Evolutionary conservation across 257 asterid genomes (phyloP).

Genomic region (Fraxinus cuspidata): DNA sequence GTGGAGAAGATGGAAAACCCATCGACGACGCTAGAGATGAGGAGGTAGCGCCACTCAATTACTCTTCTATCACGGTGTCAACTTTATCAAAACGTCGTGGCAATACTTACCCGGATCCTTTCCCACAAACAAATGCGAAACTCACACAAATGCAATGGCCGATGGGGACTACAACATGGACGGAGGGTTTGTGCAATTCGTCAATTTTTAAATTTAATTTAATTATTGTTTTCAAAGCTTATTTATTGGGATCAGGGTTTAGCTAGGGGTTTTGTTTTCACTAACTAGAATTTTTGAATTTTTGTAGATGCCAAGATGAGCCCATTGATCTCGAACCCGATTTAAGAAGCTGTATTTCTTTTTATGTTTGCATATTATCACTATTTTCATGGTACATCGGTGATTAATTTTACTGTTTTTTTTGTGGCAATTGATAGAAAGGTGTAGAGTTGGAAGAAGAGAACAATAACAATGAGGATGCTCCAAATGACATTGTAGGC

Average conservation of each 20-base stretch:
- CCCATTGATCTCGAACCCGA: slow-evolving; percentile 81
- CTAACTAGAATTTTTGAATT: background rate
- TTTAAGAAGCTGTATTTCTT: slow-evolving; percentile 35
- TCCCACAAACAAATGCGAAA: no score
- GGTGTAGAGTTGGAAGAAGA: slow-evolving; percentile 85
- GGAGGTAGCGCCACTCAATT: no score
- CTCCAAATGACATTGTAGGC: slow-evolving; percentile 54
- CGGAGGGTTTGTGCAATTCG: no score
- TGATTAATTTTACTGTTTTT: background rate
- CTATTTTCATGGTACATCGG: background rate
- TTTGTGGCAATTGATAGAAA: slow-evolving; percentile 47
- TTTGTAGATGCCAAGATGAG: slow-evolving; percentile 72
- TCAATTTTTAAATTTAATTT: no score
- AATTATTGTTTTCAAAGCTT: no score
- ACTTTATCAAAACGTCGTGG: no score
- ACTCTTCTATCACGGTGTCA: no score
- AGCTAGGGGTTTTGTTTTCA: slow-evolving; percentile 7
- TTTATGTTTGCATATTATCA: background rate
- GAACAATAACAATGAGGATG: slow-evolving; percentile 44
- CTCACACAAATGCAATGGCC: no score
- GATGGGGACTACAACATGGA: no score
- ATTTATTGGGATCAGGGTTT: slow-evolving; percentile 25
- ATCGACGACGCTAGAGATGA: no score
- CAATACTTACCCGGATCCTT: no score
- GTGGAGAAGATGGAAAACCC: no score